These are phyloP conservation scores for Globisporangium cederbergense DNA, from an alignment of 352 stramenopile species.

Conservation along the genomic window DNA sequence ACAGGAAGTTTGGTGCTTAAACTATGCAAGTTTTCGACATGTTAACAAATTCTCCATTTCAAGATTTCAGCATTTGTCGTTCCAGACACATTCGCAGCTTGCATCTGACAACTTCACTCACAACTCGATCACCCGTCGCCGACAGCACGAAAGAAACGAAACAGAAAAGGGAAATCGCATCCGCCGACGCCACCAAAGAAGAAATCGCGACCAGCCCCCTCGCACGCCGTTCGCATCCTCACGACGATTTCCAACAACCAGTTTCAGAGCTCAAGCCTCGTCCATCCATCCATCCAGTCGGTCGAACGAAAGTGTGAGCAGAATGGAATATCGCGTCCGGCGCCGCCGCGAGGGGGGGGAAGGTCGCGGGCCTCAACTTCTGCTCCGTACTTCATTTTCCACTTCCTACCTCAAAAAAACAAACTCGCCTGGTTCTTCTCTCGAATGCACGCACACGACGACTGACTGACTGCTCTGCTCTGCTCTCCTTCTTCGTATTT, in stretches of 20 bases:
- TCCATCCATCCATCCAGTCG: neutral
- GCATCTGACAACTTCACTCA: too few relatives aligned
- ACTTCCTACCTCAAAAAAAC: slow-evolving; percentile 11
- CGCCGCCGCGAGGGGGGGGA: neutral
- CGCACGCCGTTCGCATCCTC: neutral
- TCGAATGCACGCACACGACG: slow-evolving; percentile 12
- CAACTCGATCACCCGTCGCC: neutral
- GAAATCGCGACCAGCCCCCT: slow-evolving; percentile 3
- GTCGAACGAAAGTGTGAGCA: neutral
- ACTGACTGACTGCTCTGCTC: slow-evolving; percentile 9
- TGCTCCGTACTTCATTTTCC: slow-evolving; percentile 10
- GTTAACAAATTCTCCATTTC: too few relatives aligned
- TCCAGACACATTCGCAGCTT: too few relatives aligned
- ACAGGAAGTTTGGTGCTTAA: too few relatives aligned
- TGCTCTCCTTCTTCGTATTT: slow-evolving; percentile 14
- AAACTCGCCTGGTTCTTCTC: slow-evolving; percentile 4
- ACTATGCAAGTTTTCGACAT: too few relatives aligned
- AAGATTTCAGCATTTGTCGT: too few relatives aligned
- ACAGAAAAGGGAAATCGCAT: neutral
- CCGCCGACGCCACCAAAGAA: slow-evolving; percentile 5
- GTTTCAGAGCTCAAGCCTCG: neutral
- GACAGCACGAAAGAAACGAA: neutral
- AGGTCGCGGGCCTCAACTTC: slow-evolving; percentile 4
- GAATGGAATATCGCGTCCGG: neutral
- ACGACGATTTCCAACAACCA: neutral